Conservation (phyloP, 176 grass and related monocot species). For the Oryza glaberrima region DNA sequence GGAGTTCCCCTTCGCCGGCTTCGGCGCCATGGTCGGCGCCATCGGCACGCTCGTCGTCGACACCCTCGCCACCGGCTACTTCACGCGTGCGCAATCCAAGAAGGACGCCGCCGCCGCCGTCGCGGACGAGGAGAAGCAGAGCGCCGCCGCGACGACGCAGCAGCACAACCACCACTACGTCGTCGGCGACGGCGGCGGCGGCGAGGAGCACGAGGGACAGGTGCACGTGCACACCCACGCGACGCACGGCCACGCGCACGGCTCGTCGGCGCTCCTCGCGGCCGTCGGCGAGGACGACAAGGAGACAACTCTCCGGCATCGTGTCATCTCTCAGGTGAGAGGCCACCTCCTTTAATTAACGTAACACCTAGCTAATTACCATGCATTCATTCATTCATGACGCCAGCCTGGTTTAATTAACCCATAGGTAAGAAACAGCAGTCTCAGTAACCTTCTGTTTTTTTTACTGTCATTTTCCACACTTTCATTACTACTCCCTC, state of each 20-base stretch:
- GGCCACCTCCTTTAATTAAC: neutral
- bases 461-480: too few relatives aligned
- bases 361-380: neutral
- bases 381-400: neutral
- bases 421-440: too few relatives aligned
- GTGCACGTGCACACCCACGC: constrained; percentile 57
- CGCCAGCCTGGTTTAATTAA: too few relatives aligned
- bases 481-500: too few relatives aligned
- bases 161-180: neutral
- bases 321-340: constrained; percentile 56
- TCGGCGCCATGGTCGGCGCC: constrained; percentile 69
- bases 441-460: too few relatives aligned
- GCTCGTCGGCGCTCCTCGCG: constrained; percentile 34
- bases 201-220: constrained; percentile 24
- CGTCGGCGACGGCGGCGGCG: neutral
- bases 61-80: constrained; percentile 66
- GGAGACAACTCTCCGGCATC: constrained; percentile 42
- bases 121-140: constrained; percentile 37
- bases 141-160: neutral
- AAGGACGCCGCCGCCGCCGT: neutral
- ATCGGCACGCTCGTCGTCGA: constrained; percentile 67
- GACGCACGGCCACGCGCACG: constrained; percentile 58
- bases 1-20: constrained; percentile 57
- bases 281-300: constrained; percentile 39
- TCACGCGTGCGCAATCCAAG: constrained; percentile 39